These are phyloP conservation scores for Salix arbutifolia DNA, from an alignment of 345 rosid species.

Conservation along the genomic window DNA sequence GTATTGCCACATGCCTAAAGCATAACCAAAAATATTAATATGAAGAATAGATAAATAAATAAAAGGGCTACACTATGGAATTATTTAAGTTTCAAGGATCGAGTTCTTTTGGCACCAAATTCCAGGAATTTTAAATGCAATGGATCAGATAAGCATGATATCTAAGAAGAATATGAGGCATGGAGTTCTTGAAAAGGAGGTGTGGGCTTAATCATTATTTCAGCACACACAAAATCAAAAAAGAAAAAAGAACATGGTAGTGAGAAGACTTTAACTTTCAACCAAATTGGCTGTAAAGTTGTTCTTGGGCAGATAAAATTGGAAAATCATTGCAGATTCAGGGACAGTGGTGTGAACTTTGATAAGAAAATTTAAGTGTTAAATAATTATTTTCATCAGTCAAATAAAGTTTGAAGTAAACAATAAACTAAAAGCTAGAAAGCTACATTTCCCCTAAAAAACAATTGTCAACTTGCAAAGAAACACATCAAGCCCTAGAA, in stretches of 20 bases:
- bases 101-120: neutral
- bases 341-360: neutral
- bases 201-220: constrained; percentile 10
- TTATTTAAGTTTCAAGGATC: neutral
- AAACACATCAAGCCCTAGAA: neutral
- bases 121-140: neutral
- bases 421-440: neutral
- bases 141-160: neutral
- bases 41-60: neutral
- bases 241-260: neutral
- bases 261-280: neutral
- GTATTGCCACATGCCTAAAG: neutral
- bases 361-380: neutral
- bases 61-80: neutral
- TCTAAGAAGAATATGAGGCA: neutral
- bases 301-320: neutral
- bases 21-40: neutral
- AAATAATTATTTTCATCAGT: neutral
- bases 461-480: neutral
- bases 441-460: neutral
- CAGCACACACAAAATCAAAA: neutral
- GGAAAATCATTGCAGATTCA: neutral
- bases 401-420: neutral
- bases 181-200: neutral
- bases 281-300: neutral